These are phyloP conservation scores for Phytopythium vexans DNA, from an alignment of 352 stramenopile species.

Conservation along the genomic window DNA sequence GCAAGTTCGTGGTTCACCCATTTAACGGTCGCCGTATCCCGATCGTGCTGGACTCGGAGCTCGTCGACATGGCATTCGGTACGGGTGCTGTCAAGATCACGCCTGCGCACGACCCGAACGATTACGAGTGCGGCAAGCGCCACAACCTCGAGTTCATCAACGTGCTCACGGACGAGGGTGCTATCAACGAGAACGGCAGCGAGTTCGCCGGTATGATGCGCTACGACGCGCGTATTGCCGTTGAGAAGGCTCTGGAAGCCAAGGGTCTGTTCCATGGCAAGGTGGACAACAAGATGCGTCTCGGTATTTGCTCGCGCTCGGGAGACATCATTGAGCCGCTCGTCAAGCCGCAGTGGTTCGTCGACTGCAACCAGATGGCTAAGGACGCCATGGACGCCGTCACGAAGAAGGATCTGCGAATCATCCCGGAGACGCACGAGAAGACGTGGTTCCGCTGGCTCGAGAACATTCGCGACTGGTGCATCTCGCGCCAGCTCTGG, in stretches of 20 bases:
- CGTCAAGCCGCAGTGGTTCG: constrained; percentile 99
- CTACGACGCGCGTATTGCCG: constrained; percentile 84
- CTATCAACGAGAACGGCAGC: constrained; percentile 94
- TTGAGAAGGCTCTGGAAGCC: constrained; percentile 92
- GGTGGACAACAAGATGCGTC: constrained; percentile 97
- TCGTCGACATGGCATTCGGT: constrained; percentile 99
- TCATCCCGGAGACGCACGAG: constrained; percentile 86
- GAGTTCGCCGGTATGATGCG: constrained; percentile 86
- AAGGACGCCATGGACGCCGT: constrained; percentile 81
- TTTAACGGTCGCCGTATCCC: constrained; percentile 97
- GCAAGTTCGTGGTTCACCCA: constrained; percentile 97
- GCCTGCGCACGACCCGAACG: constrained; percentile 98
- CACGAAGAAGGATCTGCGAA: constrained; percentile 77
- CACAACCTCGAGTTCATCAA: constrained; percentile 98
- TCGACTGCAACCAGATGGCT: constrained; percentile 87
- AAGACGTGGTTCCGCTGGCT: constrained; percentile 98
- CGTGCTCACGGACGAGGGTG: constrained; percentile 95
- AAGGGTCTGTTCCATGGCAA: constrained; percentile 96
- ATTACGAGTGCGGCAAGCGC: constrained; percentile 98
- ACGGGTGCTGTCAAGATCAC: constrained; percentile 99
- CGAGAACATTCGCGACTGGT: constrained; percentile 99
- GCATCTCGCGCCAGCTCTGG: constrained; percentile 98
- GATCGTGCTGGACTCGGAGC: constrained; percentile 93
- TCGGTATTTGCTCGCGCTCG: constrained; percentile 97
- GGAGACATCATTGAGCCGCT: constrained; percentile 99